phyloP scores from a whole-genome alignment of 805 yeast genomes.

The Wickerhamiella australiensis region DNA sequence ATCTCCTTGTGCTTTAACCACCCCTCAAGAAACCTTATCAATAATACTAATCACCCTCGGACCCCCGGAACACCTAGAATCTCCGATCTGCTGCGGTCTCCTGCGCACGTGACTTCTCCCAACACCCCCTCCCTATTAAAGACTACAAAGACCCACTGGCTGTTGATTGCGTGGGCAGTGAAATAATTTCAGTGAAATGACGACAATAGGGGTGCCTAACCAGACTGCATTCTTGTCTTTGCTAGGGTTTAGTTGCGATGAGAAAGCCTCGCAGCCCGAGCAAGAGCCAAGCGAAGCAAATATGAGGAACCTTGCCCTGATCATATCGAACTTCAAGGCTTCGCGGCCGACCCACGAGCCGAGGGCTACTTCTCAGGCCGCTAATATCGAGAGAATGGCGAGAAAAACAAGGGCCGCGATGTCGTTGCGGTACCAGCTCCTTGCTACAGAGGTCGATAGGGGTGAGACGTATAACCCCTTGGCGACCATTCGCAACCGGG shows the following conservation, averaged over 20 bases:
- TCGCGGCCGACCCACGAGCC: conserved; percentile 1
- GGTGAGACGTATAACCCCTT: conserved; percentile 53
- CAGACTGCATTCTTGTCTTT: neutral
- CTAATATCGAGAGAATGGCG: neutral
- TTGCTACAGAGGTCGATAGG: neutral
- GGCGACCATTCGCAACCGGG: conserved; percentile 66
- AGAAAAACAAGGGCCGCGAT: conserved; percentile 7
- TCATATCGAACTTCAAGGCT: conserved; percentile 6
- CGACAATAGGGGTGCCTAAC: conserved; percentile 1
- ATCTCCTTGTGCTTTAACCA: no score
- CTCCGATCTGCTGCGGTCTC: conserved; percentile 1
- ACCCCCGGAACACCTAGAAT: no score
- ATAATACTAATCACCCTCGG: no score
- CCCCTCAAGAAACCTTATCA: no score
- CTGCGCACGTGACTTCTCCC: neutral
- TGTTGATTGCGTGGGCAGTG: neutral
- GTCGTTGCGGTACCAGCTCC: conserved; percentile 6
- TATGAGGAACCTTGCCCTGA: conserved; percentile 7
- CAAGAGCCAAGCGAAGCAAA: conserved; percentile 2
- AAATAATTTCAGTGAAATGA: neutral
- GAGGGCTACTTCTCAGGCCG: neutral
- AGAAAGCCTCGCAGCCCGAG: neutral
- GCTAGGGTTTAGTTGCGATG: neutral
- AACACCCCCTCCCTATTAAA: neutral
- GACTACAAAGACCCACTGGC: neutral